Conservation (phyloP, 768 basidiomycete genomes). For the Termitomyces heimii region DNA sequence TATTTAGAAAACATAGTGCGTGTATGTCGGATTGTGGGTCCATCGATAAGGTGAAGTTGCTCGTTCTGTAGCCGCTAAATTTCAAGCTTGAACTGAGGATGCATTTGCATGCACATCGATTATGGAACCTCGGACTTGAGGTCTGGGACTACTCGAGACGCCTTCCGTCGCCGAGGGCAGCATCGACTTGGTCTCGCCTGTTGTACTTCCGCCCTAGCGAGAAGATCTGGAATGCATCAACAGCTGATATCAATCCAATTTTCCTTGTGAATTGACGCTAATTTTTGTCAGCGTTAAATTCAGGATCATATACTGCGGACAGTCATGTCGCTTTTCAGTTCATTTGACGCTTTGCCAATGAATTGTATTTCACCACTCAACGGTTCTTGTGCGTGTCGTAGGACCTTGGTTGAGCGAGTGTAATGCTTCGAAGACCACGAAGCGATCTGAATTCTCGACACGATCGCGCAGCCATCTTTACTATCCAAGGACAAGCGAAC, state of each 20-base stretch:
- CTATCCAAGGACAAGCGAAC: no score
- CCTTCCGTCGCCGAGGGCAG: not conserved
- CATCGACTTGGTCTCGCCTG: not conserved
- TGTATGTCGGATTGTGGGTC: slow-evolving; percentile 4
- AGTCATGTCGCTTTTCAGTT: not conserved
- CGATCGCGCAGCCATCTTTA: no score
- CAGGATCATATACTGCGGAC: not conserved
- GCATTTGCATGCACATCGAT: not conserved
- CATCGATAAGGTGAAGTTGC: not conserved
- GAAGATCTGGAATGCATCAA: not conserved
- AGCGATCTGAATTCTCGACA: no score
- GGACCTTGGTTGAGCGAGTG: not conserved
- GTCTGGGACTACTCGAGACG: not conserved
- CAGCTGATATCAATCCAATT: not conserved
- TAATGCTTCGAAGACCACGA: no score
- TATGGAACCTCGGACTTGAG: not conserved
- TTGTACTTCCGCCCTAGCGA: not conserved
- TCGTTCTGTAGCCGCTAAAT: not conserved
- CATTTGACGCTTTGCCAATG: not conserved
- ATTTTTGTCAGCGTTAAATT: not conserved
- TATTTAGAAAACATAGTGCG: slow-evolving; percentile 1
- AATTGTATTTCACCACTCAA: not conserved
- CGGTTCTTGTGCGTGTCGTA: not conserved
- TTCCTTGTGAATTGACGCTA: not conserved
- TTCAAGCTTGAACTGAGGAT: not conserved